These are phyloP conservation scores for Castanopsis chinensis DNA, from an alignment of 306 rosid species.

Conservation along the genomic window DNA sequence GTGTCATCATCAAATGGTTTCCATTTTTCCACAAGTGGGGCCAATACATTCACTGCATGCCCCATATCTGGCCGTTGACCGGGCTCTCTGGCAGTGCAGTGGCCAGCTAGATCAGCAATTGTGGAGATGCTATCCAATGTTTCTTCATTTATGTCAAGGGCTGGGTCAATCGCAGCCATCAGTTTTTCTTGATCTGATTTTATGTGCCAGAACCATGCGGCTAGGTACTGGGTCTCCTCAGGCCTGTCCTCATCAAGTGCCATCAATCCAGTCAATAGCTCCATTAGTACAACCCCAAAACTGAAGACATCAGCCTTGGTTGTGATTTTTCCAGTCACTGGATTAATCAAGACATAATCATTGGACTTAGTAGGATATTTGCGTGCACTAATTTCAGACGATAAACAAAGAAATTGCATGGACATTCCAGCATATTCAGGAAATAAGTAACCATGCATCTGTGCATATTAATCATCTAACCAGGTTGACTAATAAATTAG, in stretches of 20 bases:
- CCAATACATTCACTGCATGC: slow-evolving; percentile 77
- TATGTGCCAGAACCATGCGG: slow-evolving; percentile 96
- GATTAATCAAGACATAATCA: slow-evolving; percentile 28
- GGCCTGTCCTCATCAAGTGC: slow-evolving; percentile 89
- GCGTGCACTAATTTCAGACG: not conserved
- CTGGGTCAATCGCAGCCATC: slow-evolving; percentile 72
- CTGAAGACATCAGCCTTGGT: slow-evolving; percentile 98
- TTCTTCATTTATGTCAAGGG: slow-evolving; percentile 73
- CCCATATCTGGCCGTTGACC: slow-evolving; percentile 95
- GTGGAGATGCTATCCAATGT: slow-evolving; percentile 57
- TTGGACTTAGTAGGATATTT: slow-evolving; percentile 29
- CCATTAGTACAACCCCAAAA: slow-evolving; percentile 98
- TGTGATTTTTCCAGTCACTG: slow-evolving; percentile 98
- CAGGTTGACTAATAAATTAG: not conserved
- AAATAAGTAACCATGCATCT: not conserved
- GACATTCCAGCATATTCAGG: not conserved
- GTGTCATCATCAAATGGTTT: slow-evolving; percentile 71
- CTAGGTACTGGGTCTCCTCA: slow-evolving; percentile 89
- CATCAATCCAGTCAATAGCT: slow-evolving; percentile 86
- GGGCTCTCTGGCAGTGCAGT: slow-evolving; percentile 97
- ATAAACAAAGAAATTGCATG: not conserved
- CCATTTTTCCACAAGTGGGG: slow-evolving; percentile 96
- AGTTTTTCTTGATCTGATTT: slow-evolving; percentile 83
- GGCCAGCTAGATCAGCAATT: slow-evolving; percentile 89
- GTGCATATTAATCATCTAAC: not conserved